Conservation (phyloP, 2,329 filamentous ascomycete genomes). For the Colletotrichum sp. region DNA sequence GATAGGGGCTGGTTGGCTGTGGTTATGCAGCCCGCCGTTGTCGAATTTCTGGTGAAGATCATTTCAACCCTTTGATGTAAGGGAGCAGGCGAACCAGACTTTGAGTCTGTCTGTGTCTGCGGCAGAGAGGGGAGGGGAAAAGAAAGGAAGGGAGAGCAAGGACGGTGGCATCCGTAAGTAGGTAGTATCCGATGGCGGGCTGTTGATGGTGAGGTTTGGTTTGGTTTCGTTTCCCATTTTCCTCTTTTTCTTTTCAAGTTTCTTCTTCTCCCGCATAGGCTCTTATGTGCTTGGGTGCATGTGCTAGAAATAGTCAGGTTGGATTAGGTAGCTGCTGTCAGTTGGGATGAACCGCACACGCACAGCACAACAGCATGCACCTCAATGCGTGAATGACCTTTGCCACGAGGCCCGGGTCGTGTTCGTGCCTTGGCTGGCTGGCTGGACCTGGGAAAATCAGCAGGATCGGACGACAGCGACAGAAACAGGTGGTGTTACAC, state of each 20-base stretch:
- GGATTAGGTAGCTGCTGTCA: neutral
- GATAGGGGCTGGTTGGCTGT: neutral
- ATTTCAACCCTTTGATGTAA: neutral
- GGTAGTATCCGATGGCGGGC: neutral
- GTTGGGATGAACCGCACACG: neutral
- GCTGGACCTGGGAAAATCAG: neutral
- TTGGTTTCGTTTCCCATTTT: neutral
- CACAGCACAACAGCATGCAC: neutral
- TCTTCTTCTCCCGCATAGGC: neutral
- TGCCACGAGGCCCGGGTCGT: neutral
- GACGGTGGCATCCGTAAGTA: neutral
- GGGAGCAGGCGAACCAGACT: neutral
- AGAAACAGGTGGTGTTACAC: neutral
- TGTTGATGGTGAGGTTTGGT: neutral
- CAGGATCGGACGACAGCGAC: neutral
- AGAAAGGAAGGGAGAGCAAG: neutral
- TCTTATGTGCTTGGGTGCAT: too few species aligned
- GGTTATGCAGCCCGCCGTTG: neutral
- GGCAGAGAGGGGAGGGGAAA: neutral
- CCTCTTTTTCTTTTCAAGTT: neutral
- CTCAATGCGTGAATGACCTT: neutral
- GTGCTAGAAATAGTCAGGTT: too few species aligned
- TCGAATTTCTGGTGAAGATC: neutral
- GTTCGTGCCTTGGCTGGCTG: neutral
- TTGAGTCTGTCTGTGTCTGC: neutral